Base-by-base conservation (phyloP, 2,329 filamentous ascomycete genomes). In the Xenoacremonium recifei region DNA sequence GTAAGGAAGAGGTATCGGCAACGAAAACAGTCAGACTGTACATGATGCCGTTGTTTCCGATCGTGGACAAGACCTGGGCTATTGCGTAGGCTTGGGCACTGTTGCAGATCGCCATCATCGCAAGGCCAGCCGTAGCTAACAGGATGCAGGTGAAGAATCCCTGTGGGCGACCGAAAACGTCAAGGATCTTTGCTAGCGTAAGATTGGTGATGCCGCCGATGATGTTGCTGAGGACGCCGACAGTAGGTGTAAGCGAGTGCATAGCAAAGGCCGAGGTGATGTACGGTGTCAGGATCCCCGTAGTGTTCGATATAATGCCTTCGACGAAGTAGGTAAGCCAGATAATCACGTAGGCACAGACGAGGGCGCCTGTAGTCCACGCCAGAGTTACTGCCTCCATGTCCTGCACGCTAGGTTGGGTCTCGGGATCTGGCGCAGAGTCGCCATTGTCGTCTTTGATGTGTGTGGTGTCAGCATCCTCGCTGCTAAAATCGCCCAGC, bases 11-110 rank as follows among this genome's bases (percentile, higher is more conserved):
- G 2, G 80, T 84, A 54, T 88, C 84, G 23, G 83, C 79, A 45
- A 84, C 78, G 58, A 87, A 81, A 27, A 87, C 75, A 47, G 75
- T 73, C 21, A 85, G 66, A 20, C 76, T 72, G 53, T 82, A 85
- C 38, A 73, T 71, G 30, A 86, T 65, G 13, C 79, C 80, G 15
- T 76, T 62, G 53, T 62, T 63, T 25, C 83, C 82, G 37, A 80
- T 71, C 47, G 73, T 78, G 57, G 85, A 85, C 46, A 86, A 80
- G 6, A 85, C 79, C 53, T 81, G 73, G 1, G 76, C 78, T 4
- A 79, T 78, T 33, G 76, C 75, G 59, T 79, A 67, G 5, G 57
- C 59, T 49, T 62, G 50, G 21, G 66, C 55, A 21, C 50, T 58
- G 6, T 72, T 67, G 58, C 75, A 85, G 1, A 69, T 70, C 4